A percentile compares a stretch with the other conserved stretches of the same genome.
Evolutionary conservation across 139 green algal genomes (phyloP).

Genomic region (Yamagishiella unicocca): DNA sequence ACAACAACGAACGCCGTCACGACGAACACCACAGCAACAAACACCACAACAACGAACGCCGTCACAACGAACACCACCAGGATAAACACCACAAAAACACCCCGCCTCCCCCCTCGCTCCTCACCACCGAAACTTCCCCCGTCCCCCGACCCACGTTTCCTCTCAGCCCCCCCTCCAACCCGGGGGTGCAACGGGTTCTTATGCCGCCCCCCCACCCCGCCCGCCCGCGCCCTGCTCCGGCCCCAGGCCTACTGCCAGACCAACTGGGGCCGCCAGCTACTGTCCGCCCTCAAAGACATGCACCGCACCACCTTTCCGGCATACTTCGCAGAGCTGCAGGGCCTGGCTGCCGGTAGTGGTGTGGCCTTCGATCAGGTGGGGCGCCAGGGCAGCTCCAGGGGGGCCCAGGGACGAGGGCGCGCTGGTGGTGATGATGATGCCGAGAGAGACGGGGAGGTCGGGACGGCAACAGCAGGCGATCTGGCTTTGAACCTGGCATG

Average conservation of each 20-base stretch:
- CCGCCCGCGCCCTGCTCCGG: no score
- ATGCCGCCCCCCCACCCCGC: neutral
- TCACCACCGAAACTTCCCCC: no score
- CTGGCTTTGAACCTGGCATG: no score
- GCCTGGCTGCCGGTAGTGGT: conserved; percentile 24
- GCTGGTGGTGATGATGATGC: no score
- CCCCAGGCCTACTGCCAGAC: conserved; percentile 34
- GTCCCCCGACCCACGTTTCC: no score
- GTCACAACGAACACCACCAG: no score
- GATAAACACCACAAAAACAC: no score
- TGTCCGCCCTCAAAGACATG: neutral
- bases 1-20: no score
- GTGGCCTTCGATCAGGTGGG: conserved; percentile 36
- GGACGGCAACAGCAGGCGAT: neutral
- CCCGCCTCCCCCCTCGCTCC: neutral
- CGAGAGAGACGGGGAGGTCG: neutral
- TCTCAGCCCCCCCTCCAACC: no score
- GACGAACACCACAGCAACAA: no score
- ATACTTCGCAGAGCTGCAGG: conserved; percentile 13
- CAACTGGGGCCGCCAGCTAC: conserved; percentile 19
- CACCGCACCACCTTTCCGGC: neutral
- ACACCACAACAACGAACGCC: no score
- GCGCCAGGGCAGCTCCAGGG: neutral
- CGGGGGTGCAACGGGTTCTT: no score
- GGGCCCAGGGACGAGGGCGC: neutral